phyloP scores from a whole-genome alignment of 129 eudicot genomes.

The Kitagawia praeruptora region DNA sequence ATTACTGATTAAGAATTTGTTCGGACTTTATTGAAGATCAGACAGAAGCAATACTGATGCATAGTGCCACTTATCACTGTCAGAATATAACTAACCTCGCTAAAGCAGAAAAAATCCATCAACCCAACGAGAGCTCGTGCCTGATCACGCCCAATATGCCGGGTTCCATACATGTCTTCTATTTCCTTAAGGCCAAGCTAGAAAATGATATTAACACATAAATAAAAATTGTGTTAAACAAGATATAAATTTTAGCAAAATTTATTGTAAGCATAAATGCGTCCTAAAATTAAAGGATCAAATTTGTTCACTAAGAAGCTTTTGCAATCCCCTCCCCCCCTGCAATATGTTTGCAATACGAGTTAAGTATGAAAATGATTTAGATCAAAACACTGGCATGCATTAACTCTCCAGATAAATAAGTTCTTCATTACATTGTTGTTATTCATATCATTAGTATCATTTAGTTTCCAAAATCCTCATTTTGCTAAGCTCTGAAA shows the following conservation, averaged over 20 bases:
- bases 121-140: conserved; percentile 86
- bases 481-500: not conserved
- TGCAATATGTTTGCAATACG: not conserved
- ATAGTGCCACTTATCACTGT: not conserved
- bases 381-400: not conserved
- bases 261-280: not conserved
- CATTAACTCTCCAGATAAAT: not conserved
- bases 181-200: conserved; percentile 77
- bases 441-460: not conserved
- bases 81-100: conserved; percentile 60
- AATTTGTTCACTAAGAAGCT: not conserved
- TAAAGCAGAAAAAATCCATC: conserved; percentile 98
- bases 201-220: conserved; percentile 5
- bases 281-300: not conserved
- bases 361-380: not conserved
- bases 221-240: not conserved
- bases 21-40: not conserved
- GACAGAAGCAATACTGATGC: not conserved
- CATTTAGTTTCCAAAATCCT: not conserved
- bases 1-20: not conserved
- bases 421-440: not conserved
- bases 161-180: conserved; percentile 74
- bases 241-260: not conserved
- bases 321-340: not conserved
- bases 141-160: conserved; percentile 96